A percentile compares a stretch with the other conserved stretches of the same genome.
Evolutionary conservation across 2,329 filamentous ascomycete genomes (phyloP).

Genomic region (Colletotrichum melonis): DNA sequence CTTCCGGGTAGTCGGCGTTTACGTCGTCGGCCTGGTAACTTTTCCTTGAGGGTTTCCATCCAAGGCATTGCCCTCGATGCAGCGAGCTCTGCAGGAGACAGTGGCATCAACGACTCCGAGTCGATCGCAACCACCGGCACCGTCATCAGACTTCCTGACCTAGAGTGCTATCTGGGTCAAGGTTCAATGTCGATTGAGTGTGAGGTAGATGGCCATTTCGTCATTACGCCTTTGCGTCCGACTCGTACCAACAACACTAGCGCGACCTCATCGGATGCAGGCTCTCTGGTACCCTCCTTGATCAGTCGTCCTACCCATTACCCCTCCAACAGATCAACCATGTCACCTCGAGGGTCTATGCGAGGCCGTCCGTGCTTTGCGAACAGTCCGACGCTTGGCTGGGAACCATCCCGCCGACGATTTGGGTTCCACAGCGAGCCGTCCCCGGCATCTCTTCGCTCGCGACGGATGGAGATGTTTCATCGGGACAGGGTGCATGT

Average conservation of each 20-base stretch:
- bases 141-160: no score
- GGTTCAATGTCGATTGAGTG: no score
- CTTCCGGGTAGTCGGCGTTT: neutral
- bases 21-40: neutral
- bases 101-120: no score
- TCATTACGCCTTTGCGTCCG: no score
- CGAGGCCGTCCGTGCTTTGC: neutral
- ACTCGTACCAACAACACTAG: no score
- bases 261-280: neutral
- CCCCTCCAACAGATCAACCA: neutral
- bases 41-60: neutral
- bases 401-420: no score
- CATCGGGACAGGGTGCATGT: neutral
- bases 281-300: neutral
- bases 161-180: no score
- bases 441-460: neutral
- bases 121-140: no score
- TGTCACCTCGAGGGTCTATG: neutral
- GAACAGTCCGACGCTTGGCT: neutral
- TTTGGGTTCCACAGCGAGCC: neutral
- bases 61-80: neutral
- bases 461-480: neutral
- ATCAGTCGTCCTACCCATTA: neutral
- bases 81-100: neutral
- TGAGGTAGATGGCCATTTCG: no score